A percentile compares a stretch with the other conserved stretches of the same genome.
These are phyloP conservation scores for Sonneratia alba DNA, from an alignment of 345 rosid genomes.

Conservation along the genomic window DNA sequence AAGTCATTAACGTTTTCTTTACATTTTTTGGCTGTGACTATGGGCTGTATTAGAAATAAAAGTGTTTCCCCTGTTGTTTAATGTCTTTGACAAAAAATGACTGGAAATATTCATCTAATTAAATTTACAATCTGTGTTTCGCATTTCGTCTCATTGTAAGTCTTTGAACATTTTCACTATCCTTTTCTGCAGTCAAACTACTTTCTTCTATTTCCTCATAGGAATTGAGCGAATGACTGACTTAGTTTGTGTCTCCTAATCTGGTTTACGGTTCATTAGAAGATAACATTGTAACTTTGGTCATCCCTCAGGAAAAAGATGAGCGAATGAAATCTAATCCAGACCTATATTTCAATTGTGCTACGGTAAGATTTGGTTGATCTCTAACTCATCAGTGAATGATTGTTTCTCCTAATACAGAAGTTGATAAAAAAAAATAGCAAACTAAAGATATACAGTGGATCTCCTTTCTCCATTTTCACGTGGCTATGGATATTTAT, in stretches of 20 bases:
- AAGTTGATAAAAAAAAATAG: not conserved
- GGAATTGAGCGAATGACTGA: not conserved
- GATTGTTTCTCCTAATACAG: not conserved
- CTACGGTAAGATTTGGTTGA: conserved; percentile 44
- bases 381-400: not conserved
- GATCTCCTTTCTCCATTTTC: not conserved
- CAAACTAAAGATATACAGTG: not conserved
- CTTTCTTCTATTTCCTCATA: not conserved
- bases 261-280: not conserved
- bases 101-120: not conserved
- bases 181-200: not conserved
- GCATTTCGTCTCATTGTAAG: not conserved
- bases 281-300: conserved; percentile 8
- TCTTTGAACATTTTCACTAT: not conserved
- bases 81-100: not conserved
- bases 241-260: not conserved
- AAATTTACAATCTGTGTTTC: not conserved
- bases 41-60: not conserved
- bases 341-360: conserved; percentile 58
- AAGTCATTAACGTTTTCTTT: not conserved
- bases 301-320: conserved; percentile 52
- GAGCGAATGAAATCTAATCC: conserved; percentile 55
- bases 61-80: not conserved
- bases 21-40: not conserved
- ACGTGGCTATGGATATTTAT: not conserved